These are phyloP conservation scores for Naematelia encephala DNA, from an alignment of 768 basidiomycete species.

Conservation along the genomic window DNA sequence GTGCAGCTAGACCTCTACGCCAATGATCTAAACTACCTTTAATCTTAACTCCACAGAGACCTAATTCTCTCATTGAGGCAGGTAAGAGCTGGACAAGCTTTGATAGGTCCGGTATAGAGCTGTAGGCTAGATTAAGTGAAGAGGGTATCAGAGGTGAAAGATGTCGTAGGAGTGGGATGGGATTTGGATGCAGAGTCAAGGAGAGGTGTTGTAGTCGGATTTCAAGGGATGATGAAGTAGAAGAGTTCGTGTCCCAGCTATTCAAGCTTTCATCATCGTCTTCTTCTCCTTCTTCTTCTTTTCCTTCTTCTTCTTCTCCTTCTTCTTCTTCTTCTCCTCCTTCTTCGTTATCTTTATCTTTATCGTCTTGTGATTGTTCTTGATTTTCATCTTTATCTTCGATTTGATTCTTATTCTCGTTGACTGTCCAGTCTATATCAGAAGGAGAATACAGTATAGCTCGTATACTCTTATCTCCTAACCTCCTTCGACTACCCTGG, in stretches of 20 bases:
- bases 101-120: constrained; percentile 22
- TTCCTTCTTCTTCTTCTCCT: no score
- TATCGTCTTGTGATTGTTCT: no score
- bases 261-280: not conserved
- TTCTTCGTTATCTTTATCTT: no score
- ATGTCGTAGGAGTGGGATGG: constrained; percentile 9
- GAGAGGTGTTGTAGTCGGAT: constrained; percentile 27
- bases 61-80: constrained; percentile 18
- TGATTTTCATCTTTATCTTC: no score
- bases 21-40: constrained; percentile 12
- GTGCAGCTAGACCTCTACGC: constrained; percentile 13
- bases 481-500: constrained; percentile 4
- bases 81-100: constrained; percentile 21
- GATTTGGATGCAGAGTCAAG: constrained; percentile 27
- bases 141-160: constrained; percentile 11
- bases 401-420: no score
- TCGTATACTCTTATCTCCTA: constrained; percentile 18
- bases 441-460: constrained; percentile 14
- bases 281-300: no score
- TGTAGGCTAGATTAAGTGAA: constrained; percentile 32
- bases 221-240: not conserved
- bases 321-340: no score
- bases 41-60: constrained; percentile 16
- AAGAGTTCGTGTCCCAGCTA: constrained; percentile 6
- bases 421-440: no score